phyloP scores from a whole-genome alignment of 1,139 yeast genomes.

The Geotrichum carabidarum region DNA sequence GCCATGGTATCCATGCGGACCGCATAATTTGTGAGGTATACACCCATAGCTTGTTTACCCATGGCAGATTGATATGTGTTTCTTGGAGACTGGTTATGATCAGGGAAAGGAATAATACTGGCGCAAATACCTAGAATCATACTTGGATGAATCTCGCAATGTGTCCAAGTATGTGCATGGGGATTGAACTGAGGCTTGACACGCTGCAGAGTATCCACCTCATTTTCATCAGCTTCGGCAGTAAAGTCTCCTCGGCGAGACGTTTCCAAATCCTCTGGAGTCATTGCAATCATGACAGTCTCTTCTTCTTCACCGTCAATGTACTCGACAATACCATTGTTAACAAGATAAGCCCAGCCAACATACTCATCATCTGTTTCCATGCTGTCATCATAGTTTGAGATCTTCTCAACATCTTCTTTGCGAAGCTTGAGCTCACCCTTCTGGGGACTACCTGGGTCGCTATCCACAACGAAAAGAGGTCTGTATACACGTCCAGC shows the following conservation, averaged over 20 bases:
- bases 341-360: conserved; percentile 81
- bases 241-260: conserved; percentile 51
- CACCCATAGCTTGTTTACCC: conserved; percentile 99
- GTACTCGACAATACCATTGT: conserved; percentile 85
- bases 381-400: conserved; percentile 59
- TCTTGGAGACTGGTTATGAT: conserved; percentile 98
- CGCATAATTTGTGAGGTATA: conserved; percentile 88
- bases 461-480: conserved; percentile 81
- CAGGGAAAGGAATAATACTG: conserved; percentile 98
- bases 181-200: conserved; percentile 65
- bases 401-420: conserved; percentile 68
- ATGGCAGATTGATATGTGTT: conserved; percentile 98
- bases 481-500: conserved; percentile 98
- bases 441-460: conserved; percentile 60
- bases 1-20: conserved; percentile 99
- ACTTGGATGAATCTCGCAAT: conserved; percentile 97
- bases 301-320: conserved; percentile 98
- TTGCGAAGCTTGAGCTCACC: conserved; percentile 81
- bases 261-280: conserved; percentile 89
- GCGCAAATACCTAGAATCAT: conserved; percentile 99
- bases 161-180: conserved; percentile 84
- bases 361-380: conserved; percentile 50
- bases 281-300: conserved; percentile 97
- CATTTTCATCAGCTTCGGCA: conserved; percentile 44
- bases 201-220: conserved; percentile 77